Conservation (phyloP, 2,329 filamentous ascomycete genomes). For the Penicillium oxalicum region DNA sequence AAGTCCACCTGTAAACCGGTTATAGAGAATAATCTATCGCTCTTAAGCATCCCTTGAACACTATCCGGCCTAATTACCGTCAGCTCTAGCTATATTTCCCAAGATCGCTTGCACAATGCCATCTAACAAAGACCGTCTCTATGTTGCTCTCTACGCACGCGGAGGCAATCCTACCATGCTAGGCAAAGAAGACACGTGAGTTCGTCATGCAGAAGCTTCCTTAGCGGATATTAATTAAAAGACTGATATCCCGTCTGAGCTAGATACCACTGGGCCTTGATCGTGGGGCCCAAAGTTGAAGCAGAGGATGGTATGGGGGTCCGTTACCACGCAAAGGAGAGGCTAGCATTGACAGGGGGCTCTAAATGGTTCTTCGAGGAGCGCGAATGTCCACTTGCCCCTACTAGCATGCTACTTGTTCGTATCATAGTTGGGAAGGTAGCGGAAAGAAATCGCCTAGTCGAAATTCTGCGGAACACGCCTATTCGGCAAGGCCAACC, state of each 20-base stretch:
- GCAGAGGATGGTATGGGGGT: constrained; percentile 13
- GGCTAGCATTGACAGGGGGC: constrained; percentile 4
- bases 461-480: constrained; percentile 25
- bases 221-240: not conserved
- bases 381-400: constrained; percentile 10
- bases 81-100: too few species aligned
- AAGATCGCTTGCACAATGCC: too few species aligned
- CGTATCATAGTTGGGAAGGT: constrained; percentile 33
- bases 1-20: too few species aligned
- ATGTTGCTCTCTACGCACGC: constrained; percentile 26
- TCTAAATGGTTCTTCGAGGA: constrained; percentile 29
- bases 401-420: constrained; percentile 27
- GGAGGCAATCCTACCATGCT: constrained; percentile 20
- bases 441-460: constrained; percentile 21
- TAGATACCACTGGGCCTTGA: constrained; percentile 38
- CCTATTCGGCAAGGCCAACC: constrained; percentile 26
- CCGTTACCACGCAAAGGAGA: constrained; percentile 33
- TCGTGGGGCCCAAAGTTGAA: constrained; percentile 36
- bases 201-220: not conserved
- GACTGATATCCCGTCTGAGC: not conserved
- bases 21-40: too few species aligned
- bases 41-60: too few species aligned
- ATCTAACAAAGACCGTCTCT: constrained; percentile 28
- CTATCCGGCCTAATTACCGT: too few species aligned
- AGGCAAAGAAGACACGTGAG: constrained; percentile 25